phyloP scores from a whole-genome alignment of 2,329 filamentous ascomycete genomes.

The Aspergillus amoenus region DNA sequence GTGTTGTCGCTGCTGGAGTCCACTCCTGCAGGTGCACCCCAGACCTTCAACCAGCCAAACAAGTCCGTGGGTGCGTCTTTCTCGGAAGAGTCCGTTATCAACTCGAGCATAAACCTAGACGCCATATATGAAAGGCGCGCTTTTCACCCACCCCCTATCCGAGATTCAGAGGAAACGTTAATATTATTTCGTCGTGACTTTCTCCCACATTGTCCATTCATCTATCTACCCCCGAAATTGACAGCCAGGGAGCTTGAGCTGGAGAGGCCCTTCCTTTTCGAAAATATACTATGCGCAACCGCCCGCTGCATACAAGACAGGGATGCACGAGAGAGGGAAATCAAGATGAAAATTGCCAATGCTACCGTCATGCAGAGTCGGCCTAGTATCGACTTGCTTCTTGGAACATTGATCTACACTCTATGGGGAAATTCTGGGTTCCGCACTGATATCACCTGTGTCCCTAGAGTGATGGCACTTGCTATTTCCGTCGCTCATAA shows the following conservation, averaged over 20 bases:
- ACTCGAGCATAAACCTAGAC: not conserved
- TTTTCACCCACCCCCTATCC: not conserved
- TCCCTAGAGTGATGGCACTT: not conserved
- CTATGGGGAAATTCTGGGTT: not conserved
- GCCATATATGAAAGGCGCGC: too few relatives aligned
- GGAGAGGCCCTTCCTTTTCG: slow-evolving; percentile 1
- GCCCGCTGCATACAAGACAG: not conserved
- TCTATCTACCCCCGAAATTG: not conserved
- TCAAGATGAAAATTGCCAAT: not conserved
- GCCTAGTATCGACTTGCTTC: not conserved
- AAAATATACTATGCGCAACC: not conserved
- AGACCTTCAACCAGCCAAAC: not conserved
- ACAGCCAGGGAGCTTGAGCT: not conserved
- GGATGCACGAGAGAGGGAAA: not conserved
- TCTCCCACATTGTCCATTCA: not conserved
- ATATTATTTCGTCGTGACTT: not conserved
- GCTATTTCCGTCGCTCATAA: not conserved
- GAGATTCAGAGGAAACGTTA: not conserved
- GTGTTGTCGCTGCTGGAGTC: not conserved
- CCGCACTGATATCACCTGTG: not conserved
- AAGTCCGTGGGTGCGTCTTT: not conserved
- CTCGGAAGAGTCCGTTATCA: not conserved
- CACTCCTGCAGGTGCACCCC: too few relatives aligned
- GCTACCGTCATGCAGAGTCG: not conserved
- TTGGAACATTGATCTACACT: not conserved